Evolutionary conservation across 352 stramenopile species (phyloP).

Genomic region (Phytophthora colocasiae): DNA sequence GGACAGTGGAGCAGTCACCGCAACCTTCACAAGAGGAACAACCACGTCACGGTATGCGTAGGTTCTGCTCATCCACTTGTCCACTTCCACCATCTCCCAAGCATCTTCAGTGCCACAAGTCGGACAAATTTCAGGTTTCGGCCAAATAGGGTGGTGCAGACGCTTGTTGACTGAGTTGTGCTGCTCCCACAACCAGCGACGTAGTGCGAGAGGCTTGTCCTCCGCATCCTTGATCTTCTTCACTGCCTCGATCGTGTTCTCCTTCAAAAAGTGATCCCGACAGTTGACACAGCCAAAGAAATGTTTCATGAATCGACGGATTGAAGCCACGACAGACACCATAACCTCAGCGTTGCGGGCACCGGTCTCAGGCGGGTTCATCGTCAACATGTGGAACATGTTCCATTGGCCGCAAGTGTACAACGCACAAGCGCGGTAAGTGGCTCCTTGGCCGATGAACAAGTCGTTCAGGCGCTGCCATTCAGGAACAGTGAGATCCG

Average conservation of each 20-base stretch:
- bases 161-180: conserved; percentile 89
- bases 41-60: conserved; percentile 72
- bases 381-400: conserved; percentile 89
- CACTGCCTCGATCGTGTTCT: conserved; percentile 75
- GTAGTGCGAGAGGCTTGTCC: conserved; percentile 71
- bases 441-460: conserved; percentile 68
- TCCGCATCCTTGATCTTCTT: conserved; percentile 68
- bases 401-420: conserved; percentile 90
- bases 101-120: conserved; percentile 66
- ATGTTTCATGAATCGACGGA: conserved; percentile 86
- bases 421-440: conserved; percentile 74
- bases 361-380: conserved; percentile 61
- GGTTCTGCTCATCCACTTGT: conserved; percentile 75
- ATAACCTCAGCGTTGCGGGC: conserved; percentile 56
- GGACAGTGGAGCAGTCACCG: conserved; percentile 25
- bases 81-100: conserved; percentile 76
- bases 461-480: conserved; percentile 74
- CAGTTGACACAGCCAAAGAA: conserved; percentile 87
- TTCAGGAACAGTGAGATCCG: conserved; percentile 52
- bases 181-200: conserved; percentile 85
- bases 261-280: conserved; percentile 79
- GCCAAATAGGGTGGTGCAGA: conserved; percentile 76
- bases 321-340: conserved; percentile 74
- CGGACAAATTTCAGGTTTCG: conserved; percentile 74
- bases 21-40: conserved; percentile 39